Conservation (phyloP, 495 filamentous ascomycete genomes). For the Aspergillus bridgeri region DNA sequence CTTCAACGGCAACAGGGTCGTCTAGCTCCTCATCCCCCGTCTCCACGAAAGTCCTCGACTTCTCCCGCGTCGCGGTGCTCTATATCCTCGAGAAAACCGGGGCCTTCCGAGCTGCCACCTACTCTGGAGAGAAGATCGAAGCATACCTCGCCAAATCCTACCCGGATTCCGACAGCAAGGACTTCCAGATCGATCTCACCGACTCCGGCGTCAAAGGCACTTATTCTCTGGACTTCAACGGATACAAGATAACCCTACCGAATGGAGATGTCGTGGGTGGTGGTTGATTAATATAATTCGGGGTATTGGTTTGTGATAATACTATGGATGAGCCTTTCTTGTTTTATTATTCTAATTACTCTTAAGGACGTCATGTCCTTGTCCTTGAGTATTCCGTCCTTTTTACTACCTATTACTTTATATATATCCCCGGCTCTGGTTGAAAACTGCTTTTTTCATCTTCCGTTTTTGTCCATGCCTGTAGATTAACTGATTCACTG, state of each 20-base stretch:
- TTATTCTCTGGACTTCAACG: slow-evolving; percentile 41
- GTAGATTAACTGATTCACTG: background rate
- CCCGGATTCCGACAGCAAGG: slow-evolving; percentile 12
- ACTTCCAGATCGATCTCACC: slow-evolving; percentile 16
- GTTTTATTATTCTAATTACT: background rate
- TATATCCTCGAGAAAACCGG: slow-evolving; percentile 50
- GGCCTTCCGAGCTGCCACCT: slow-evolving; percentile 31
- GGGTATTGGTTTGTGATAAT: background rate
- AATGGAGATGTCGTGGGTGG: slow-evolving; percentile 42
- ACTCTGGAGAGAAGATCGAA: slow-evolving; percentile 34
- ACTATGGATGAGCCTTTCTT: background rate
- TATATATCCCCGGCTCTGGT: background rate
- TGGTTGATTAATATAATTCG: slow-evolving; percentile 5
- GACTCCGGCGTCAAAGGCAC: slow-evolving; percentile 23
- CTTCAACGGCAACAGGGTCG: slow-evolving; percentile 19
- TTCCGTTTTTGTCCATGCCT: background rate
- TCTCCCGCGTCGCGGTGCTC: slow-evolving; percentile 46
- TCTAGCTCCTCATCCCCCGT: slow-evolving; percentile 9
- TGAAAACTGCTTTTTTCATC: background rate
- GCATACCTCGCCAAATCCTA: slow-evolving; percentile 31
- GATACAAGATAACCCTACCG: slow-evolving; percentile 38
- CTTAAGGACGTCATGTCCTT: background rate
- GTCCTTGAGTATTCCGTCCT: background rate
- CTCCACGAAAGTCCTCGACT: slow-evolving; percentile 36
- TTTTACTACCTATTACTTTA: background rate